These are phyloP conservation scores for Plectosphaerella cucumerina DNA, from an alignment of 2,329 filamentous ascomycete genomes.

Conservation along the genomic window DNA sequence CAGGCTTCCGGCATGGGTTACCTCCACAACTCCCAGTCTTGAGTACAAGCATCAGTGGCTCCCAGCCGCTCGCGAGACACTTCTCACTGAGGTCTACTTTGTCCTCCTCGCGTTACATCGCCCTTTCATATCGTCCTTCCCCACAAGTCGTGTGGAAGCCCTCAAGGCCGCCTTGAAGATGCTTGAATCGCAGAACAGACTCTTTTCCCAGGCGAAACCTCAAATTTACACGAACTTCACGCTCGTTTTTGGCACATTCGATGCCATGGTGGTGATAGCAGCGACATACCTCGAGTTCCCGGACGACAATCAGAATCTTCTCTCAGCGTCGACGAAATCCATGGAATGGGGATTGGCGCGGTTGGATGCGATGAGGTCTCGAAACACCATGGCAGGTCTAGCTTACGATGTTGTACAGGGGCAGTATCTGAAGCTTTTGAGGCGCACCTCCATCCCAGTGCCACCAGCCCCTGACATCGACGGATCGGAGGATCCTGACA, in stretches of 20 bases:
- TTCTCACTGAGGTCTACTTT: conserved; percentile 8
- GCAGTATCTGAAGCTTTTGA: not conserved
- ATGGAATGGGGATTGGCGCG: conserved; percentile 6
- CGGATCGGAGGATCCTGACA: not conserved
- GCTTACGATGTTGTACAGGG: conserved; percentile 3
- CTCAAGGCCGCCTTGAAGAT: conserved; percentile 4
- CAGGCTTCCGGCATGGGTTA: conserved; percentile 5
- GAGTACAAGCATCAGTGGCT: conserved; percentile 3
- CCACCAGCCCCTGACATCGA: not conserved
- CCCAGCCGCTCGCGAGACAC: conserved; percentile 3
- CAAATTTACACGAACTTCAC: conserved; percentile 2
- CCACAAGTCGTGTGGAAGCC: conserved; percentile 2
- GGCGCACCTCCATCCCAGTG: not conserved
- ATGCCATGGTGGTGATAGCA: conserved; percentile 8
- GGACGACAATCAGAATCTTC: conserved; percentile 1
- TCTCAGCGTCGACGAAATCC: not conserved
- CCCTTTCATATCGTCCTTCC: conserved; percentile 2
- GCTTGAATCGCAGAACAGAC: conserved; percentile 6
- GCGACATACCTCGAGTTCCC: conserved; percentile 7
- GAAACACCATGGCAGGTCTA: conserved; percentile 5
- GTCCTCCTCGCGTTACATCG: conserved; percentile 8
- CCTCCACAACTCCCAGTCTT: not conserved
- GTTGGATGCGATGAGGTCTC: conserved; percentile 3
- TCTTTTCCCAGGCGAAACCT: conserved; percentile 3
- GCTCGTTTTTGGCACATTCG: conserved; percentile 9